phyloP scores from a whole-genome alignment of 1,139 yeast genomes.

The Saccharomyces hybrid region DNA sequence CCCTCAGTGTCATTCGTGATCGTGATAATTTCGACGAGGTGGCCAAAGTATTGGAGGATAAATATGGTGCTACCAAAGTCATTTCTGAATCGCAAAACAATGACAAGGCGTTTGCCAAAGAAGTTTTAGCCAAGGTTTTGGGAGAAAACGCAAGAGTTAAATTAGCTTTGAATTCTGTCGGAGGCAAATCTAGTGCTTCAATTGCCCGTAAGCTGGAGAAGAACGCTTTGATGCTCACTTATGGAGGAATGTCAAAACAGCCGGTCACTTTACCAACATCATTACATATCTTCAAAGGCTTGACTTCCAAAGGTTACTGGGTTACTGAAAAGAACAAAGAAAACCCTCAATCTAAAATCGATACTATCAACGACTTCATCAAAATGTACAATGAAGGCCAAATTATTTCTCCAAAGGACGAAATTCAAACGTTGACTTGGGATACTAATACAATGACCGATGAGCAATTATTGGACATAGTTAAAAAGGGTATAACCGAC shows the following conservation, averaged over 20 bases:
- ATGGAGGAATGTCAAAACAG: constrained; percentile 96
- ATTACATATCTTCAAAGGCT: constrained; percentile 77
- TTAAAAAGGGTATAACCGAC: constrained; percentile 46
- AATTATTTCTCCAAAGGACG: constrained; percentile 38
- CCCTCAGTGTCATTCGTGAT: constrained; percentile 81
- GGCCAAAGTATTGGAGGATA: constrained; percentile 40
- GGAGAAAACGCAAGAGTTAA: constrained; percentile 45
- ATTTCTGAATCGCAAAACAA: constrained; percentile 79
- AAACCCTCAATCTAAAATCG: constrained; percentile 54
- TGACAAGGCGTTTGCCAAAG: constrained; percentile 54
- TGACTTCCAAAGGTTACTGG: constrained; percentile 90
- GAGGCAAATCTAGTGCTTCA: constrained; percentile 76
- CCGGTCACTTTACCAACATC: constrained; percentile 89
- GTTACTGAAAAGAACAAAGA: constrained; percentile 67
- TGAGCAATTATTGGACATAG: constrained; percentile 44
- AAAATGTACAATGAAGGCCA: constrained; percentile 59
- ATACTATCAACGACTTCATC: constrained; percentile 54
- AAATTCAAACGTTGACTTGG: constrained; percentile 52
- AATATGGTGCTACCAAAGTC: constrained; percentile 84
- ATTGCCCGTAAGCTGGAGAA: constrained; percentile 73
- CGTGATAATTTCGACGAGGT: constrained; percentile 61
- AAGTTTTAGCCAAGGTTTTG: constrained; percentile 55
- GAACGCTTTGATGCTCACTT: constrained; percentile 73
- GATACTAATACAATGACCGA: constrained; percentile 37
- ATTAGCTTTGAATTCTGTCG: constrained; percentile 85